Evolutionary conservation across 257 asterid genomes (phyloP).

Genomic region (Salvia splendens): DNA sequence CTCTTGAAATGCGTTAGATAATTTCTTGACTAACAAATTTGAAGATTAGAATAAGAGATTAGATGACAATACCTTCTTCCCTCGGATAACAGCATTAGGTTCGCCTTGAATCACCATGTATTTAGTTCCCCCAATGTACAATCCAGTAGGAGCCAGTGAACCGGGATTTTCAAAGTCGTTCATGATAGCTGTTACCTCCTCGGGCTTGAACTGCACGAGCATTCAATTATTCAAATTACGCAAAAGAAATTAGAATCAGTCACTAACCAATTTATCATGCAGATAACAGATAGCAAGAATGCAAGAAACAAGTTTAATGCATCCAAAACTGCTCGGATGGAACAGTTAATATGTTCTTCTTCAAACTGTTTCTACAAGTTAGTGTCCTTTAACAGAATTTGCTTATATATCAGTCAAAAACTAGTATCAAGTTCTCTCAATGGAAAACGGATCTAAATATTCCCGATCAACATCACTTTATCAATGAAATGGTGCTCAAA

Average conservation of each 20-base stretch:
- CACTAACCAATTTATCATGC: neutral
- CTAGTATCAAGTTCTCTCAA: neutral
- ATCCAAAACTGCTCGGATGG: neutral
- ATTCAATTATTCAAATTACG: neutral
- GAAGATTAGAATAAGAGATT: conserved; percentile 5
- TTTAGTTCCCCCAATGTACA: conserved; percentile 49
- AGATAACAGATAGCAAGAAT: neutral
- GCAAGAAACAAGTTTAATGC: neutral
- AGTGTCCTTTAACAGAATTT: neutral
- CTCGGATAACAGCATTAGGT: conserved; percentile 60
- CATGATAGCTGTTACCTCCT: conserved; percentile 45
- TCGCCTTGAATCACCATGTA: conserved; percentile 75
- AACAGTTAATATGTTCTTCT: neutral
- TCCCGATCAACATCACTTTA: neutral
- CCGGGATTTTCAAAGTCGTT: conserved; percentile 60
- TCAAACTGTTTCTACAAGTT: neutral
- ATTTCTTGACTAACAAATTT: neutral
- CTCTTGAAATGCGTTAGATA: neutral
- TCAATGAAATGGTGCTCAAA: neutral
- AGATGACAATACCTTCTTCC: conserved; percentile 55
- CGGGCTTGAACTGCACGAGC: conserved; percentile 55
- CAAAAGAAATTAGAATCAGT: conserved; percentile 8
- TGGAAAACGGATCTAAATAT: neutral
- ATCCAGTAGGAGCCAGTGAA: conserved; percentile 54
- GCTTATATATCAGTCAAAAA: neutral